phyloP scores from a whole-genome alignment of 495 filamentous ascomycete species.

The Hypoxylon intermedium region DNA sequence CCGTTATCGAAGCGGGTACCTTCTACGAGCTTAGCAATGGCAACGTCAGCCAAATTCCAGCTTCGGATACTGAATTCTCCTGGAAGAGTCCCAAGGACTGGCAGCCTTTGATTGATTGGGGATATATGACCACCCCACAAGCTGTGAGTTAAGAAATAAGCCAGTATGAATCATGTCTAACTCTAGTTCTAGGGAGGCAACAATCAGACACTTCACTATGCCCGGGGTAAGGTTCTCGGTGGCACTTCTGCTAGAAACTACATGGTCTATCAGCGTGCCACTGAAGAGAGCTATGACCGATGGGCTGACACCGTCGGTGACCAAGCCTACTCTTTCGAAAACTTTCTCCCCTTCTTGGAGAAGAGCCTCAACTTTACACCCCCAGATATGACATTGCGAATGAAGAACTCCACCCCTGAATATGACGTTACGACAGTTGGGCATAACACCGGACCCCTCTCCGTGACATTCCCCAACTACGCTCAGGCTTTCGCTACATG shows the following conservation, averaged over 20 bases:
- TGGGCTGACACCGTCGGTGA: constrained; percentile 68
- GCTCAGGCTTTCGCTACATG: constrained; percentile 54
- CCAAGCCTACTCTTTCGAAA: constrained; percentile 59
- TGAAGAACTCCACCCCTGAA: constrained; percentile 51
- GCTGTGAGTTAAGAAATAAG: constrained; percentile 1
- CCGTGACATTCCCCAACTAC: constrained; percentile 60
- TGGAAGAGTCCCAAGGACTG: constrained; percentile 19
- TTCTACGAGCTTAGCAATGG: constrained; percentile 59
- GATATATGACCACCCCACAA: constrained; percentile 44
- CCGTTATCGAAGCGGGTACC: constrained; percentile 64
- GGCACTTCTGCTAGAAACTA: constrained; percentile 58
- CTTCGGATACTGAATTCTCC: background rate
- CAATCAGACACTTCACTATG: constrained; percentile 45
- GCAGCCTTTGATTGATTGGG: constrained; percentile 59
- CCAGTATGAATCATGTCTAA: background rate
- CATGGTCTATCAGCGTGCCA: constrained; percentile 55
- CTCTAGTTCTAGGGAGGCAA: constrained; percentile 13
- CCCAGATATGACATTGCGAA: constrained; percentile 47
- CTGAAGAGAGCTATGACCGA: constrained; percentile 50
- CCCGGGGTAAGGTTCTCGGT: constrained; percentile 53
- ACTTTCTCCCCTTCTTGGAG: constrained; percentile 62
- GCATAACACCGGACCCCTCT: constrained; percentile 53
- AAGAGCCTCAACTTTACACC: constrained; percentile 60
- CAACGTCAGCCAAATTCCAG: constrained; percentile 53
- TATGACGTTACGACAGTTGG: constrained; percentile 48